Evolutionary conservation across 225 moss, liverwort and hornwort genomes (phyloP).

Genomic region (Anthoceros angustus): DNA sequence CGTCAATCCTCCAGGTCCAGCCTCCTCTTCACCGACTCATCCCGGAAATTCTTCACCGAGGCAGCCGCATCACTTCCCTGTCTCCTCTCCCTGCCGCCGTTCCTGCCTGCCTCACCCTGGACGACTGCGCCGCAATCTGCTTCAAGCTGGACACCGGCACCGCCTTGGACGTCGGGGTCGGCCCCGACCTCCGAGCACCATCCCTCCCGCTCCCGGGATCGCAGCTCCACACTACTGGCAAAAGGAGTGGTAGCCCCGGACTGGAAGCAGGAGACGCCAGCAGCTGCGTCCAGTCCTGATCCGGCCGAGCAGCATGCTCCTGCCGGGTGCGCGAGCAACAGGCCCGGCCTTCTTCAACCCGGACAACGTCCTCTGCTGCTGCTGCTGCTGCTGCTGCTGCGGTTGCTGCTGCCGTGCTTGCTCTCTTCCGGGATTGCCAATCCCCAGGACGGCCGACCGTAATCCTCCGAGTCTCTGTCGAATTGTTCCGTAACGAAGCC

Average conservation of each 20-base stretch:
- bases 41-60: neutral
- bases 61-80: neutral
- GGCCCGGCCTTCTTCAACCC: slow-evolving; percentile 19
- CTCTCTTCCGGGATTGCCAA: too few species aligned
- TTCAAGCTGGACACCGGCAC: slow-evolving; percentile 1
- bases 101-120: slow-evolving; percentile 12
- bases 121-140: slow-evolving; percentile 23
- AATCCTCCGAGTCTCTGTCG: neutral
- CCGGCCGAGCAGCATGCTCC: neutral
- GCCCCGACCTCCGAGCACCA: slow-evolving; percentile 16
- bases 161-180: slow-evolving; percentile 26
- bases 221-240: slow-evolving; percentile 43
- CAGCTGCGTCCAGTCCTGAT: slow-evolving; percentile 67
- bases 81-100: neutral
- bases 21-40: neutral
- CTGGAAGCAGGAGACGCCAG: slow-evolving; percentile 43
- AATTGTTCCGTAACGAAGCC: neutral
- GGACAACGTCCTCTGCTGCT: slow-evolving; percentile 21
- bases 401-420: slow-evolving; percentile 17
- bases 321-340: slow-evolving; percentile 7
- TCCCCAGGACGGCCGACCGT: neutral
- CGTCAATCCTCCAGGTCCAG: neutral
- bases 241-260: slow-evolving; percentile 29
- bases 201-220: slow-evolving; percentile 13
- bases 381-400: slow-evolving; percentile 24